These are phyloP conservation scores for Fagopyrum homotropicum DNA, from an alignment of 148 eudicot species.

Conservation along the genomic window DNA sequence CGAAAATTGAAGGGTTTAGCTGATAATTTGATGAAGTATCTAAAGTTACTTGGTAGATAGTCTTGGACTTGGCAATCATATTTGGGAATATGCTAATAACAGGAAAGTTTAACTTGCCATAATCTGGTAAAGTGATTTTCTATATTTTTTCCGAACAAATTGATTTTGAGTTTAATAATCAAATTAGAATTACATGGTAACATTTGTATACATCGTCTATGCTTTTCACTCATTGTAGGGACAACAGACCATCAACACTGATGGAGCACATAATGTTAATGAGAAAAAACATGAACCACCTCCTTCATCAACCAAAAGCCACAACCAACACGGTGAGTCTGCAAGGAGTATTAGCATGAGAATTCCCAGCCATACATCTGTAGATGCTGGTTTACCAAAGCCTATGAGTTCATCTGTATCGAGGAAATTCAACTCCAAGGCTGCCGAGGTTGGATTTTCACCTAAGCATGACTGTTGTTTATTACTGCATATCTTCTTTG, in stretches of 20 bases:
- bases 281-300: conserved; percentile 30
- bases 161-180: neutral
- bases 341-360: conserved; percentile 21
- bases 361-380: conserved; percentile 19
- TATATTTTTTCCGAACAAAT: neutral
- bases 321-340: conserved; percentile 23
- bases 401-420: neutral
- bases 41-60: neutral
- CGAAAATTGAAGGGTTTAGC: neutral
- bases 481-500: neutral
- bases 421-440: neutral
- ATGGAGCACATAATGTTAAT: conserved; percentile 29
- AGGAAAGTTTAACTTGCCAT: neutral
- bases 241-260: conserved; percentile 23
- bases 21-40: neutral
- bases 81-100: neutral
- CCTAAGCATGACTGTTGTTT: neutral
- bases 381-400: conserved; percentile 7
- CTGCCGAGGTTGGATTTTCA: neutral
- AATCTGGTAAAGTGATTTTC: neutral
- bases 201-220: neutral
- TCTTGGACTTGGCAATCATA: neutral
- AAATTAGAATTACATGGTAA: neutral
- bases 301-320: conserved; percentile 18
- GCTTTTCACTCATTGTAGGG: conserved; percentile 15